Evolutionary conservation across 2,329 filamentous ascomycete species (phyloP).

Genomic region (Talaromyces sp.): DNA sequence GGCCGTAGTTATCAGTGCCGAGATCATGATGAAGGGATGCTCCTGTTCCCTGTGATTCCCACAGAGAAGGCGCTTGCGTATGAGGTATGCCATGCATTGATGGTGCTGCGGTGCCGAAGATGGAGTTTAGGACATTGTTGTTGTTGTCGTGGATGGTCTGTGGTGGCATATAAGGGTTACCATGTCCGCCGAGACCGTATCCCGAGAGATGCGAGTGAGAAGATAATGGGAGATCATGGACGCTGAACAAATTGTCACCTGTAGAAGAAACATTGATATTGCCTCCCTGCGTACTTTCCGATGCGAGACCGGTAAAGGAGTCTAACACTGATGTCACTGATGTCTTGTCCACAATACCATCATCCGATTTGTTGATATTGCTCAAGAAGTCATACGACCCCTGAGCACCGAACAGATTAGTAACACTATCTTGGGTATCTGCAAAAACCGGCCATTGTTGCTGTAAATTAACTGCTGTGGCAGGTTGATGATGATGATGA

Average conservation of each 20-base stretch:
- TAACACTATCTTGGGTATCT: slow-evolving; percentile 34
- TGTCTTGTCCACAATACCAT: slow-evolving; percentile 33
- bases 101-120: slow-evolving; percentile 31
- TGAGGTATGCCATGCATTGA: slow-evolving; percentile 37
- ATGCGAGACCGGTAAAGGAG: slow-evolving; percentile 31
- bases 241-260: slow-evolving; percentile 33
- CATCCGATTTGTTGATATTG: slow-evolving; percentile 35
- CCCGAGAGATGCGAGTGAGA: slow-evolving; percentile 30
- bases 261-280: slow-evolving; percentile 29
- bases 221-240: slow-evolving; percentile 35
- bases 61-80: slow-evolving; percentile 26
- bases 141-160: slow-evolving; percentile 33
- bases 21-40: slow-evolving; percentile 31
- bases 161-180: slow-evolving; percentile 32
- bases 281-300: slow-evolving; percentile 31
- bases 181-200: slow-evolving; percentile 32
- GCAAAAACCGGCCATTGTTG: slow-evolving; percentile 36
- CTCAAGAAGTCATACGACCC: slow-evolving; percentile 35
- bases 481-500: background rate
- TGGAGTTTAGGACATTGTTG: slow-evolving; percentile 31
- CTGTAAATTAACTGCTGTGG: slow-evolving; percentile 28
- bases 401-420: slow-evolving; percentile 33
- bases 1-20: slow-evolving; percentile 29
- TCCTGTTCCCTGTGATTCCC: slow-evolving; percentile 29
- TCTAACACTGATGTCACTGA: slow-evolving; percentile 37